Base-by-base conservation (phyloP, 441 rosid species). In the Populus hybrid region DNA sequence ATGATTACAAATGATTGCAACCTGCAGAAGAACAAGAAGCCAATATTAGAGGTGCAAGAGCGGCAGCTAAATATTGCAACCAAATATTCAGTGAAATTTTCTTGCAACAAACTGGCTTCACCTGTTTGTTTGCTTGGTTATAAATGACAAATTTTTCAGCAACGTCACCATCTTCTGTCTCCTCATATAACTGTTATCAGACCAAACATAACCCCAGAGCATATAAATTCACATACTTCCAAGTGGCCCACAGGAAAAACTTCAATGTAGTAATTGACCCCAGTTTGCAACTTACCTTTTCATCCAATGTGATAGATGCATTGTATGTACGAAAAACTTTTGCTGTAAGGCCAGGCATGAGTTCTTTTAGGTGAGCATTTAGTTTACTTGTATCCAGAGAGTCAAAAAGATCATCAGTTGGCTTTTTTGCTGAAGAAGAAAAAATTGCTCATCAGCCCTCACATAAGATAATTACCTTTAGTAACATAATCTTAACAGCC, bases 1-100 rank as follows among this genome's bases (percentile, higher is more conserved):
- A 88, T 97, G 99, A 87, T 97, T 97, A 88, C 99, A 97, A 80
- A 97, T 97, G 83, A 97, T 94, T 16, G 99, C 99, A 28, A 97
- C 99, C 99, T 97, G 89, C 77, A 81, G 73, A 76, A 76, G 71
- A 75, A 77, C 79, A 68, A 74, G 73, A 70, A 79, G 74, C 45
- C 64, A 78, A 82, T 68, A 65, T 76, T 28, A 14, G 63, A 31
- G 33, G 76, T 11, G 67, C 65, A 45, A 24, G 24, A 24, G 20
- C 1, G 16, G 18, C 63, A 40, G 73, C 42, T 36, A 21, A 74
- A 40, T 7, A 71, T 35, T 9, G 23, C 40, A 33, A 31, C 53
- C 16, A 12, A 53, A 63, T 56, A 59, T 23, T 64, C 33, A 64
- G 11, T 40, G 45, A 24, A 61, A 2, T 67, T 31, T 35, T 50